phyloP scores from a whole-genome alignment of 2,329 filamentous ascomycete species.

The Fusarium gaditjirri region DNA sequence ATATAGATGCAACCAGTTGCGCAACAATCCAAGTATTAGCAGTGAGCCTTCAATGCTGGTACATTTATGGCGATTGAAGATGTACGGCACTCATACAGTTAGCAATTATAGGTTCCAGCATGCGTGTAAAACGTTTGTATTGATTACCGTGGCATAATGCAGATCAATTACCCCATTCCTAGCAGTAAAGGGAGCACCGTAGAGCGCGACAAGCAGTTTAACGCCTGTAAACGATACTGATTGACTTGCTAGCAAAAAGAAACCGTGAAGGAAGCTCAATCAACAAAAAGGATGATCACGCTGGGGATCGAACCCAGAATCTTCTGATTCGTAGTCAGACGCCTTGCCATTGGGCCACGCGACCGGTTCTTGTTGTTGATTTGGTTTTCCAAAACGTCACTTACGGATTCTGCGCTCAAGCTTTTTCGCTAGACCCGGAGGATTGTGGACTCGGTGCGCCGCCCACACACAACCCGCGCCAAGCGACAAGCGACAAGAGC shows the following conservation, averaged over 20 bases:
- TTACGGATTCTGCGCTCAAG: neutral
- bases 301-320: constrained; percentile 45
- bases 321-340: constrained; percentile 47
- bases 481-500: neutral
- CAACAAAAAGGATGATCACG: constrained; percentile 29
- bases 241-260: neutral
- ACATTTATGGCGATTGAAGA: neutral
- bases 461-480: neutral
- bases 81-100: rapidly evolving
- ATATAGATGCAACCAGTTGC: neutral
- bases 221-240: neutral
- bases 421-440: neutral
- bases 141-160: rapidly evolving
- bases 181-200: neutral
- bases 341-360: constrained; percentile 43
- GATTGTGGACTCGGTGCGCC: neutral
- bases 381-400: rapidly evolving
- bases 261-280: rapidly evolving
- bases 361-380: constrained; percentile 14
- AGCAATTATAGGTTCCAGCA: neutral
- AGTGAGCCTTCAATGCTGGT: neutral
- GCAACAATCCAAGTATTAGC: neutral
- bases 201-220: neutral
- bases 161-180: neutral
- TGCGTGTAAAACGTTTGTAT: neutral